Percentiles rank a stretch among this genome's conserved stretches.
These are phyloP conservation scores for Pugionium dolabratum DNA, from an alignment of 345 rosid species.

Conservation along the genomic window DNA sequence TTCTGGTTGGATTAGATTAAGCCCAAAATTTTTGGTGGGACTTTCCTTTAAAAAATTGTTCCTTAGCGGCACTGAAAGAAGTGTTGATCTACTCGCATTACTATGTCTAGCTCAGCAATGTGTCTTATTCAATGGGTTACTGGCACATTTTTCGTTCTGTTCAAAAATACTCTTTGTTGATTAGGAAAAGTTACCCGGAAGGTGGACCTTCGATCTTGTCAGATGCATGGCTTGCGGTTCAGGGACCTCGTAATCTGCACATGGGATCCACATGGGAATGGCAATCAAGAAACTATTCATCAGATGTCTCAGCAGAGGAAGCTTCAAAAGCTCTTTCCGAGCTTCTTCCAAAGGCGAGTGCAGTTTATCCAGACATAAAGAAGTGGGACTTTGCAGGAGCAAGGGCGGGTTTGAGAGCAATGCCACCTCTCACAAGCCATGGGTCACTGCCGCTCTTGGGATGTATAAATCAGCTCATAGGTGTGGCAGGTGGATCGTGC, in stretches of 20 bases:
- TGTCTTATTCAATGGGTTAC: conserved; percentile 9
- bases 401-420: conserved; percentile 86
- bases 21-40: neutral
- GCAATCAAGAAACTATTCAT: conserved; percentile 70
- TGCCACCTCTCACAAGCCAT: conserved; percentile 73
- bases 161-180: neutral
- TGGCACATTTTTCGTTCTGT: neutral
- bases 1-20: conserved; percentile 1
- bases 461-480: conserved; percentile 55
- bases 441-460: conserved; percentile 91
- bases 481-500: conserved; percentile 38
- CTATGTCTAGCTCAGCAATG: conserved; percentile 3
- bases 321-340: conserved; percentile 65
- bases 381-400: conserved; percentile 68
- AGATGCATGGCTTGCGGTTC: conserved; percentile 85
- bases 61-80: neutral
- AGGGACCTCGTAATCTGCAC: conserved; percentile 57
- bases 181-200: conserved; percentile 65
- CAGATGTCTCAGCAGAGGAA: conserved; percentile 65
- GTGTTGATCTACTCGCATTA: conserved; percentile 17
- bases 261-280: conserved; percentile 96
- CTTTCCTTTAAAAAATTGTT: neutral
- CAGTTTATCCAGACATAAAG: conserved; percentile 61
- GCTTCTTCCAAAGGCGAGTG: conserved; percentile 79
- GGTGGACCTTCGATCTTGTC: conserved; percentile 74